phyloP scores from a whole-genome alignment of 257 asterid species.

The Nicotiana tabacum region DNA sequence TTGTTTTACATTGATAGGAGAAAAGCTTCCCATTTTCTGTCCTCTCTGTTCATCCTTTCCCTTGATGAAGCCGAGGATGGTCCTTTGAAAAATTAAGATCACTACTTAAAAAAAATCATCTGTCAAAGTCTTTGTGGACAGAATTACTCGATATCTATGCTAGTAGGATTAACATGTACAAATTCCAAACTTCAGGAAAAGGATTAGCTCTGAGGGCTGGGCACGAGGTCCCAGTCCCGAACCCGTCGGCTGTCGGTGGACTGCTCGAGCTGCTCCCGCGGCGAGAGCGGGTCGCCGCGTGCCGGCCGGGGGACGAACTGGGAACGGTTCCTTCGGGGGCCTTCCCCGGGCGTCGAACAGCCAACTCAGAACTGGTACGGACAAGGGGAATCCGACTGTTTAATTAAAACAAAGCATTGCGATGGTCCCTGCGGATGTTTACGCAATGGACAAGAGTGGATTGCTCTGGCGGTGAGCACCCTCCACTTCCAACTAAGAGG shows the following conservation, averaged over 20 bases:
- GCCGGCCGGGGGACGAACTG: not conserved
- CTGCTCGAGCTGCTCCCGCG: no score
- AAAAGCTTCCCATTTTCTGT: not conserved
- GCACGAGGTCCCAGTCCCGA: no score
- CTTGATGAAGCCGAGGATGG: not conserved
- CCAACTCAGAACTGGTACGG: constrained; percentile 19
- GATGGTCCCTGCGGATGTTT: constrained; percentile 58
- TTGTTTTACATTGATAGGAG: not conserved
- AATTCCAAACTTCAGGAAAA: not conserved
- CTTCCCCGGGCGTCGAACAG: constrained; percentile 15
- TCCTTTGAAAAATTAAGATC: not conserved
- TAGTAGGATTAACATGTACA: not conserved
- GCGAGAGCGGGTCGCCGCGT: no score
- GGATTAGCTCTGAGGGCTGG: no score
- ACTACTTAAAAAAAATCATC: not conserved
- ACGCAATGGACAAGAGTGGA: constrained; percentile 5
- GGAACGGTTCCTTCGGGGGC: constrained; percentile 17
- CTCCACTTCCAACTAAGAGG: no score
- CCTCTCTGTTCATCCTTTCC: not conserved
- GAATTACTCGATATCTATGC: not conserved
- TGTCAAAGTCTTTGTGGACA: not conserved
- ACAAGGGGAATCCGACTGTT: constrained; percentile 54
- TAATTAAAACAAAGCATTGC: constrained; percentile 62
- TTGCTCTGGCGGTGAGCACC: no score
- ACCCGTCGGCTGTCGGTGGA: no score